A percentile compares a stretch with the other conserved stretches of the same genome.
phyloP scores from a whole-genome alignment of 176 grass and related monocot species.

The Melocanna baccifera region DNA sequence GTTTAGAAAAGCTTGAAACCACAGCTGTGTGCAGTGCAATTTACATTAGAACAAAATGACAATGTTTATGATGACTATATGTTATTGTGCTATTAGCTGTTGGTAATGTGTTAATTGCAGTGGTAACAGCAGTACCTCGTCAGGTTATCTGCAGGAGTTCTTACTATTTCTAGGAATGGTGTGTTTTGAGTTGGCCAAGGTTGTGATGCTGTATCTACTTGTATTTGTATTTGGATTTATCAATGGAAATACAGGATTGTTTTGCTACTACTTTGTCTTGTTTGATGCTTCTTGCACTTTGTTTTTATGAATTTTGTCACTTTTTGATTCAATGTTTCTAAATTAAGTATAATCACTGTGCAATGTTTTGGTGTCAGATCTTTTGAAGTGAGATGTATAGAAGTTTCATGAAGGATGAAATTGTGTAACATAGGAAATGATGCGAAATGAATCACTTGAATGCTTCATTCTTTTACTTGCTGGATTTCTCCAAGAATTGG shows the following conservation, averaged over 20 bases:
- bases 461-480: background rate
- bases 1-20: background rate
- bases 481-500: background rate
- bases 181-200: background rate
- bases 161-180: background rate
- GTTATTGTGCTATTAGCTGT: background rate
- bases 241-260: background rate
- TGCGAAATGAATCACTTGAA: background rate
- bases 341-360: background rate
- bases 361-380: background rate
- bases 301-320: background rate
- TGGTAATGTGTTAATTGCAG: background rate
- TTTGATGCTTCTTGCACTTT: background rate
- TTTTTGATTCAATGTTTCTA: background rate
- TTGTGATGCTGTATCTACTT: background rate
- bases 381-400: background rate
- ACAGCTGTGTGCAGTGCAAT: background rate
- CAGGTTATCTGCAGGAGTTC: conserved; percentile 17
- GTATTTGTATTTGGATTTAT: background rate
- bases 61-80: conserved; percentile 4
- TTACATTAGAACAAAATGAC: conserved; percentile 7
- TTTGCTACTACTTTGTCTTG: background rate
- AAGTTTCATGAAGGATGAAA: background rate
- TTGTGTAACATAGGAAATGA: background rate
- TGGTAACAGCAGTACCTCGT: background rate